These are phyloP conservation scores for Tricholoma bakamatsutake DNA, from an alignment of 768 basidiomycete species.

Conservation along the genomic window DNA sequence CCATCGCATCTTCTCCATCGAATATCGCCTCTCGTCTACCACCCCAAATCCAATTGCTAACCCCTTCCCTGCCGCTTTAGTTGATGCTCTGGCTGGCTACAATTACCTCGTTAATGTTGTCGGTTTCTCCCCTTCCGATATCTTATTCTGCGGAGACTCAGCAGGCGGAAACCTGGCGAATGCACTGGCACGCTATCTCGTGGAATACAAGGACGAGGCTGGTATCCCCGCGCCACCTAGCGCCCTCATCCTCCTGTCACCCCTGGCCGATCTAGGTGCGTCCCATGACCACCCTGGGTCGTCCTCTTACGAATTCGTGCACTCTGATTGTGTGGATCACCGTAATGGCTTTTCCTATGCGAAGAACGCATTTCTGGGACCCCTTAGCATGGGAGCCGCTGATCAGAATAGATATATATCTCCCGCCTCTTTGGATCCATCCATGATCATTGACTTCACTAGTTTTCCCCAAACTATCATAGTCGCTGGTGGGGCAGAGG, in stretches of 20 bases:
- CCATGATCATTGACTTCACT: slow-evolving; percentile 35
- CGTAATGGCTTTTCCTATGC: slow-evolving; percentile 20
- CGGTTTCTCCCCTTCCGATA: slow-evolving; percentile 51
- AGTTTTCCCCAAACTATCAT: slow-evolving; percentile 61
- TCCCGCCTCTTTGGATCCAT: slow-evolving; percentile 42
- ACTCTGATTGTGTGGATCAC: slow-evolving; percentile 32
- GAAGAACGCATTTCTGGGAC: slow-evolving; percentile 39
- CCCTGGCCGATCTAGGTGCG: slow-evolving; percentile 46
- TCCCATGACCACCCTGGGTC: slow-evolving; percentile 34
- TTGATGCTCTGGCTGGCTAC: slow-evolving; percentile 74
- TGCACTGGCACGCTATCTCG: slow-evolving; percentile 56
- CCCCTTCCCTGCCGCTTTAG: slow-evolving; percentile 69
- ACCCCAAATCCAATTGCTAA: slow-evolving; percentile 36
- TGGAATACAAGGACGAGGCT: slow-evolving; percentile 35
- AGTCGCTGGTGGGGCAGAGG: slow-evolving; percentile 50
- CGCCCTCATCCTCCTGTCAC: slow-evolving; percentile 47
- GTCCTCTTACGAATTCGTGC: slow-evolving; percentile 27
- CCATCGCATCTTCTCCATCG: slow-evolving; percentile 52
- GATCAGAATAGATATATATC: slow-evolving; percentile 51
- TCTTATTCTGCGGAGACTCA: slow-evolving; percentile 69
- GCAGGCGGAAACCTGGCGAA: slow-evolving; percentile 72
- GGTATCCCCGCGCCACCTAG: slow-evolving; percentile 37
- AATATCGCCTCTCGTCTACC: slow-evolving; percentile 62
- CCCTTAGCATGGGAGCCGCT: slow-evolving; percentile 40
- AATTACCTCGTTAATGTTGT: slow-evolving; percentile 55